A percentile compares a stretch with the other conserved stretches of the same genome.
phyloP scores from a whole-genome alignment of 2,329 filamentous ascomycete species.

The Paecilomyces sp. region DNA sequence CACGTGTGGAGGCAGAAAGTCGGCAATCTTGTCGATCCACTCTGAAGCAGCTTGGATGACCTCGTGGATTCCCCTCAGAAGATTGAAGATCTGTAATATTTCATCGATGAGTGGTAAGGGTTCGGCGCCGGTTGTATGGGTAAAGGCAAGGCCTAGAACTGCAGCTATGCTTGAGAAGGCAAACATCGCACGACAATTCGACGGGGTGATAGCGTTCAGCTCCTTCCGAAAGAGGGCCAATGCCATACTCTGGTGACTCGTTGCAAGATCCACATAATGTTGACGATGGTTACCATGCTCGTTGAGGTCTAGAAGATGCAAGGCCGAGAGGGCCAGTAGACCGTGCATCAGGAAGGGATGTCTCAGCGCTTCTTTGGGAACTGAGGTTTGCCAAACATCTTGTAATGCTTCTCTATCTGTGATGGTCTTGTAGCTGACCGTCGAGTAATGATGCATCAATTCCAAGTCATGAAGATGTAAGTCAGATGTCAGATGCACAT shows the following conservation, averaged over 20 bases:
- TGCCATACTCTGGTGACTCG: slow-evolving; percentile 17
- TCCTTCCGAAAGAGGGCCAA: slow-evolving; percentile 17
- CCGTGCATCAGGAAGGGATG: slow-evolving; percentile 21
- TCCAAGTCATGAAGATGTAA: slow-evolving; percentile 34
- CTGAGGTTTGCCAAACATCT: slow-evolving; percentile 14
- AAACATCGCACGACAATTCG: slow-evolving; percentile 26
- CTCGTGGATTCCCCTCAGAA: slow-evolving; percentile 20
- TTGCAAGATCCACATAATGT: slow-evolving; percentile 19
- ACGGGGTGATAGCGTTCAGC: slow-evolving; percentile 17
- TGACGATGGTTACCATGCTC: slow-evolving; percentile 13
- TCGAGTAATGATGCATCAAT: slow-evolving; percentile 36
- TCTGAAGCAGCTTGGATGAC: slow-evolving; percentile 16
- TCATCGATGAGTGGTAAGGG: slow-evolving; percentile 14
- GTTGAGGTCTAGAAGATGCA: slow-evolving; percentile 17
- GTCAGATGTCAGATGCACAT: slow-evolving; percentile 10
- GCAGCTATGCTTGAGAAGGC: slow-evolving; percentile 23
- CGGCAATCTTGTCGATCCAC: slow-evolving; percentile 14
- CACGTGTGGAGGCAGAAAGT: slow-evolving; percentile 4
- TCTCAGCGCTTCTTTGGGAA: slow-evolving; percentile 15
- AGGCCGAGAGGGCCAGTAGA: slow-evolving; percentile 16
- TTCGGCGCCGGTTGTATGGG: slow-evolving; percentile 10
- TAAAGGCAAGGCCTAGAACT: slow-evolving; percentile 21
- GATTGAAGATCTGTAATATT: slow-evolving; percentile 15
- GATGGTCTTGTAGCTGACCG: slow-evolving; percentile 21
- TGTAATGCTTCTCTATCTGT: slow-evolving; percentile 12